Conservation (phyloP, 805 yeast species). For the Schizosaccharomyces lindneri region DNA sequence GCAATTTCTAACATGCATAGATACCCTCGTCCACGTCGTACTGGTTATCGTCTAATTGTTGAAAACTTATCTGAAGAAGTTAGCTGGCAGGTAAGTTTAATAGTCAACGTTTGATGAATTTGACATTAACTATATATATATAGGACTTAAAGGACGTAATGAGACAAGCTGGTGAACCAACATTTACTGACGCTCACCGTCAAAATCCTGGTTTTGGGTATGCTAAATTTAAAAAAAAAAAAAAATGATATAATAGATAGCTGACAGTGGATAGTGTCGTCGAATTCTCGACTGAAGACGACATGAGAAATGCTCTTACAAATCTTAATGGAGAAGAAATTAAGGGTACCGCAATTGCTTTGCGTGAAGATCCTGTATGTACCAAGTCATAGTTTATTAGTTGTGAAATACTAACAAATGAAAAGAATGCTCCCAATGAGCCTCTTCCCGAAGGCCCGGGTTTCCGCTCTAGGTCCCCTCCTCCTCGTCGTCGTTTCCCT, state of each 20-base stretch:
- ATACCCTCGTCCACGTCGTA: constrained; percentile 7
- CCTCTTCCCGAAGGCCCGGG: neutral
- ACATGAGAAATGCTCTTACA: constrained; percentile 41
- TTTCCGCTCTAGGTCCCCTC: constrained; percentile 14
- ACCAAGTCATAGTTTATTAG: neutral
- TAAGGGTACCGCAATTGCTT: constrained; percentile 38
- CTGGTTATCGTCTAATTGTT: constrained; percentile 9
- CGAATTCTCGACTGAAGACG: constrained; percentile 29
- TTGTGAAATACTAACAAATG: neutral
- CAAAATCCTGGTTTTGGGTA: constrained; percentile 13
- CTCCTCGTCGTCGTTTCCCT: constrained; percentile 11
- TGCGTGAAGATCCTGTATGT: constrained; percentile 34
- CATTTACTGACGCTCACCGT: constrained; percentile 14
- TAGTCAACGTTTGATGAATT: neutral
- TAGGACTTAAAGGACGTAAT: constrained; percentile 44
- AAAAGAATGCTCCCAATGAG: neutral
- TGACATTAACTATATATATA: neutral
- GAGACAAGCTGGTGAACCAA: constrained; percentile 29
- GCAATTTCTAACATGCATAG: neutral
- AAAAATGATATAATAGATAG: too few species aligned
- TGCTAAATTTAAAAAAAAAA: neutral
- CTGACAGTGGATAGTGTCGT: constrained; percentile 6
- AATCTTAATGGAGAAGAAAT: constrained; percentile 46
- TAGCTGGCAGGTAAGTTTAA: constrained; percentile 8
- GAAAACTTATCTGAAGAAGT: constrained; percentile 8